These are phyloP conservation scores for Beauveria rudraprayagi DNA, from an alignment of 2,329 filamentous ascomycete genomes.

Conservation along the genomic window DNA sequence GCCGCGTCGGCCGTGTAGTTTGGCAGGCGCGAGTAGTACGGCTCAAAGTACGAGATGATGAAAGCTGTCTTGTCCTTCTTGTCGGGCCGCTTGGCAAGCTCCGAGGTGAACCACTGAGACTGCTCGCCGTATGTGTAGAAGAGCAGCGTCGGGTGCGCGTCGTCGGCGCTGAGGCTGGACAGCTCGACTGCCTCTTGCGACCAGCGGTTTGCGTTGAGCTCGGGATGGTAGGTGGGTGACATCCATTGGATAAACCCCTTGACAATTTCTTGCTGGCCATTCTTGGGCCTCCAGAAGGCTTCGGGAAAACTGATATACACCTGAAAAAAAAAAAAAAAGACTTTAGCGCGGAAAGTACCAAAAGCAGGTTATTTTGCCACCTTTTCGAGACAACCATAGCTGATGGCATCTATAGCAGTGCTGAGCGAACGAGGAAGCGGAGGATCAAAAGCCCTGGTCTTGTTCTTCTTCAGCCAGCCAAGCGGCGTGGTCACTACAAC, in stretches of 20 bases:
- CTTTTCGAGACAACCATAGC: constrained; percentile 67
- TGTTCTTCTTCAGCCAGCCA: constrained; percentile 58
- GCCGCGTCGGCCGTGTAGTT: constrained; percentile 48
- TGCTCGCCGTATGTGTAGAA: constrained; percentile 71
- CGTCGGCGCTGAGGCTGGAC: constrained; percentile 49
- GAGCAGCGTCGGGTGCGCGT: constrained; percentile 70
- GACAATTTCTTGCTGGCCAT: constrained; percentile 33
- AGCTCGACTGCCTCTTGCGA: constrained; percentile 72
- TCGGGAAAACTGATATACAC: constrained; percentile 62
- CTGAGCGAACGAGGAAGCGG: constrained; percentile 48
- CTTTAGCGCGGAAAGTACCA: background rate
- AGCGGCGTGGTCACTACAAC: constrained; percentile 61
- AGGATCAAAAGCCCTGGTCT: constrained; percentile 49
- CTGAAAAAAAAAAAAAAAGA: constrained; percentile 17
- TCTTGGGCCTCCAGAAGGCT: constrained; percentile 60
- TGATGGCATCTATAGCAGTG: constrained; percentile 54
- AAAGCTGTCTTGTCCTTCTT: constrained; percentile 42
- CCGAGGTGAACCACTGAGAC: constrained; percentile 44
- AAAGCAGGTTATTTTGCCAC: constrained; percentile 24
- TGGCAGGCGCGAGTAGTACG: constrained; percentile 70
- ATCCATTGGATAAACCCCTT: constrained; percentile 72
- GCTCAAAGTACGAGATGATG: constrained; percentile 60
- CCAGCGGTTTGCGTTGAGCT: constrained; percentile 58
- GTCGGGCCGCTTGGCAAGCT: constrained; percentile 32
- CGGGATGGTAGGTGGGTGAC: constrained; percentile 55